Conservation (phyloP, 352 stramenopile genomes). For the Bremia lactucae region DNA sequence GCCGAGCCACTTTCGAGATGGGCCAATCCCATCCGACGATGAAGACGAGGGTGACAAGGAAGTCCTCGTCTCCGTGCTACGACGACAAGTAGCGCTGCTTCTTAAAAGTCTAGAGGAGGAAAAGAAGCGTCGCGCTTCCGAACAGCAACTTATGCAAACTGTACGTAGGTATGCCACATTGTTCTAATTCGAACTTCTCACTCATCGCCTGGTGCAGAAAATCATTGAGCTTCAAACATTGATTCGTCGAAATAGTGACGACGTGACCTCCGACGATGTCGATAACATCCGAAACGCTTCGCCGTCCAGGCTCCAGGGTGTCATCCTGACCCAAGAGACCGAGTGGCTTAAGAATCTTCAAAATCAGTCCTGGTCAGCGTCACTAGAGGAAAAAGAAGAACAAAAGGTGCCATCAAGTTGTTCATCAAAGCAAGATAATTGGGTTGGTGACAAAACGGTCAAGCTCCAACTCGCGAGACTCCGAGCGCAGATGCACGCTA, state of each 20-base stretch:
- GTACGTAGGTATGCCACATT: conserved; percentile 14
- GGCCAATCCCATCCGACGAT: conserved; percentile 20
- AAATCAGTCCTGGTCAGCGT: conserved; percentile 13
- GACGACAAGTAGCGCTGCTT: conserved; percentile 47
- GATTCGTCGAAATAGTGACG: conserved; percentile 45
- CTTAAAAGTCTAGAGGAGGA: conserved; percentile 48
- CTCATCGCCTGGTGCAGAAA: conserved; percentile 28
- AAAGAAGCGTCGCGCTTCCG: conserved; percentile 47
- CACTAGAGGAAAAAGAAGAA: conserved; percentile 8
- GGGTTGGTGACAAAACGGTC: conserved; percentile 15
- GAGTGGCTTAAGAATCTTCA: conserved; percentile 16
- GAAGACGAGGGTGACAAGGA: conserved; percentile 18
- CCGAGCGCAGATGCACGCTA: conserved; percentile 41
- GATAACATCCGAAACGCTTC: conserved; percentile 1
- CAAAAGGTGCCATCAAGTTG: conserved; percentile 2
- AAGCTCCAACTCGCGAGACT: conserved; percentile 37
- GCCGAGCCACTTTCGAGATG: conserved; percentile 10
- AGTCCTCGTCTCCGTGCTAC: conserved; percentile 32
- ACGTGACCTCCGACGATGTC: conserved; percentile 3
- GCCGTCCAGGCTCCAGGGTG: conserved; percentile 1
- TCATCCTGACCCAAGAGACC: conserved; percentile 8
- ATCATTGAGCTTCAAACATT: conserved; percentile 61
- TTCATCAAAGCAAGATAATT: conserved; percentile 15
- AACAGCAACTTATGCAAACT: conserved; percentile 60
- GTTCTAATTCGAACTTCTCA: neutral